Conservation (phyloP, 2,329 filamentous ascomycete species). For the Coniella lustricola region DNA sequence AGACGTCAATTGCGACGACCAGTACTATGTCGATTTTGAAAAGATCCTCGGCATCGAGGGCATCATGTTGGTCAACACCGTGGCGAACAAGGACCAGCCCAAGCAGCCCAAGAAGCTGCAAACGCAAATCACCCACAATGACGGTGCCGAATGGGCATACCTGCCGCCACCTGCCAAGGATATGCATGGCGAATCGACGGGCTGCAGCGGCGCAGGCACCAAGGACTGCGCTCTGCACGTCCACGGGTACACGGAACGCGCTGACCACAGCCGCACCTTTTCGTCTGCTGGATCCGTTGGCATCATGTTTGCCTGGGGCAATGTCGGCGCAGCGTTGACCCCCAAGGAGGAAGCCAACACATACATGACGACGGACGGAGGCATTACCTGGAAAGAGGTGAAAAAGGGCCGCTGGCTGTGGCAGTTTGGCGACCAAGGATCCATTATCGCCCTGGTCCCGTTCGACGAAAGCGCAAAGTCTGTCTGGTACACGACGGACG, state of each 20-base stretch:
- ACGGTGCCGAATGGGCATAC: slow-evolving; percentile 80
- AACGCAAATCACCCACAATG: slow-evolving; percentile 92
- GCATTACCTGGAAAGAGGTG: slow-evolving; percentile 76
- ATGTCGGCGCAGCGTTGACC: slow-evolving; percentile 68
- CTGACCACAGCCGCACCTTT: slow-evolving; percentile 75
- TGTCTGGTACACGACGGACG: slow-evolving; percentile 71
- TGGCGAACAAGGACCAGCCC: slow-evolving; percentile 63
- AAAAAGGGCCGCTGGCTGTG: slow-evolving; percentile 87
- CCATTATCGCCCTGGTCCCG: slow-evolving; percentile 80
- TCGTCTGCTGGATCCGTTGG: slow-evolving; percentile 84
- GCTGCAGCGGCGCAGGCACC: slow-evolving; percentile 51
- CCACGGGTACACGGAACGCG: slow-evolving; percentile 90
- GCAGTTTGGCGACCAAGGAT: slow-evolving; percentile 94
- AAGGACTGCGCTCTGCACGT: slow-evolving; percentile 80
- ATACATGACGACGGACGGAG: slow-evolving; percentile 87
- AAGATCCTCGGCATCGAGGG: slow-evolving; percentile 91
- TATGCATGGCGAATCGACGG: slow-evolving; percentile 62
- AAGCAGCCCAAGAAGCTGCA: slow-evolving; percentile 72
- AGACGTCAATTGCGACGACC: slow-evolving; percentile 71
- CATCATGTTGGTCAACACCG: slow-evolving; percentile 78
- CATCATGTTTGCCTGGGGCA: slow-evolving; percentile 84
- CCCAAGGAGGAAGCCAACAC: slow-evolving; percentile 70
- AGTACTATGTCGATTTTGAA: slow-evolving; percentile 87
- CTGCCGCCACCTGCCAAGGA: slow-evolving; percentile 67
- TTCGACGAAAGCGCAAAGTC: slow-evolving; percentile 58